Evolutionary conservation across 1,284 basidiomycete species (phyloP), one percentile per base, ranked within the genome.

Genomic region (Ceratobasidium sp.): DNA sequence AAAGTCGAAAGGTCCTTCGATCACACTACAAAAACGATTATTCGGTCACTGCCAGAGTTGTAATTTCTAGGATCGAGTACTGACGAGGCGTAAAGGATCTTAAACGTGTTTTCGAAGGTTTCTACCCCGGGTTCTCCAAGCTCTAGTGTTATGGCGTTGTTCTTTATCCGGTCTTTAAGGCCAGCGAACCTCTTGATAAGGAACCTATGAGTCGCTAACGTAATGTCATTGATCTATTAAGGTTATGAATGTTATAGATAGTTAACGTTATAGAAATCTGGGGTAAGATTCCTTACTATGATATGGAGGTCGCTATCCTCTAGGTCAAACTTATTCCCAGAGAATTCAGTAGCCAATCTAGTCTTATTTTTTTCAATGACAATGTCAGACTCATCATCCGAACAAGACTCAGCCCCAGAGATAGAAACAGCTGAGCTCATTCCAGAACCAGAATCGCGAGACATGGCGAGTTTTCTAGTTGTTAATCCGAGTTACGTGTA

Each of bases 11-110:
- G 58, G 58, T 0, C 58, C 58, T 5, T 61, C 58, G 2, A 46
- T 23, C 1, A 61, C 41, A 26, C 58, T 61, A 23, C 13, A 41
- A 16, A 38, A 11, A 38, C 11, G 35, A 38, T 5, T 38, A 38
- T 4, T 38, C 4, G 35, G 11, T 11, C 35, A n/a, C n/a, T n/a
- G n/a, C n/a, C n/a, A n/a, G n/a, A 38, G 11, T 23, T 26, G 13
- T 13, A 2, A 23, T 4, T 7, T 3, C 14, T 6, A 8, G 21
- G 9, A 6, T 28, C 9, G 1, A 61, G 13, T n/a, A 46, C 63
- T 67, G 16, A 67, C 63, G 63, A 67, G 16, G 62, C 62, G 32
- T 64, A 64, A 38, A 64, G 43, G 30, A 64, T 52, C 32, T 64
- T 64, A 46, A 64, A 64, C 32, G 47, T 41, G 21, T 64, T 64